A percentile compares a stretch with the other conserved stretches of the same genome.
These are phyloP conservation scores for Mycena pura DNA, from an alignment of 768 basidiomycete species.

Conservation along the genomic window DNA sequence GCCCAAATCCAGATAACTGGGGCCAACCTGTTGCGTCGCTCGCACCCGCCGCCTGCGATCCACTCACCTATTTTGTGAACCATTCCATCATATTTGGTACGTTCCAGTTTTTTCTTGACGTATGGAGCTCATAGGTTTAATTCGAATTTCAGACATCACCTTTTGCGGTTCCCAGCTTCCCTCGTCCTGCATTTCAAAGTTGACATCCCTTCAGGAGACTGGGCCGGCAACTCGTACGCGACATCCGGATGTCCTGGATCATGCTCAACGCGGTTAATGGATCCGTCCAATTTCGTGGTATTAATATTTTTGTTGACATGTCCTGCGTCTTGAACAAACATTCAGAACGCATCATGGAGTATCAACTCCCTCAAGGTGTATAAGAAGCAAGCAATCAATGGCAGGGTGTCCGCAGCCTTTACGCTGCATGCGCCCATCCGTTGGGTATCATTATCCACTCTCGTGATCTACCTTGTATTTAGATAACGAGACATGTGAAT, in stretches of 20 bases:
- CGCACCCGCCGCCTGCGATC: slow-evolving; percentile 60
- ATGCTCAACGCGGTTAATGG: slow-evolving; percentile 64
- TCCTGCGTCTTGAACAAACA: slow-evolving; percentile 3
- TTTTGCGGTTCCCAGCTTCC: slow-evolving; percentile 64
- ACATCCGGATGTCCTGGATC: slow-evolving; percentile 79
- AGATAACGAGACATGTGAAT: neutral
- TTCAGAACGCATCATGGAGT: slow-evolving; percentile 80
- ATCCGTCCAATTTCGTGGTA: slow-evolving; percentile 77
- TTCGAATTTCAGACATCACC: slow-evolving; percentile 67
- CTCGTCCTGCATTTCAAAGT: neutral
- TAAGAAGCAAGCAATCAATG: slow-evolving; percentile 57
- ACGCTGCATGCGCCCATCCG: neutral
- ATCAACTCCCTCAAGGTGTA: slow-evolving; percentile 84
- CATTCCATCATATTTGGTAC: slow-evolving; percentile 80
- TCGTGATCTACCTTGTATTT: neutral
- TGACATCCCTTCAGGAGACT: slow-evolving; percentile 59
- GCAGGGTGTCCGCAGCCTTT: slow-evolving; percentile 35
- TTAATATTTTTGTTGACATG: slow-evolving; percentile 29
- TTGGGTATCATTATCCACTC: neutral
- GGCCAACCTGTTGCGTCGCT: slow-evolving; percentile 70
- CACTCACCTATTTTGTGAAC: slow-evolving; percentile 63
- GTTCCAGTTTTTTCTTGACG: slow-evolving; percentile 29
- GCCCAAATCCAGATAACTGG: slow-evolving; percentile 73
- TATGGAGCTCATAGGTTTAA: slow-evolving; percentile 19
- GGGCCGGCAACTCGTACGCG: slow-evolving; percentile 84